Conservation (phyloP, 306 rosid species). For the Carpinus fangiana region DNA sequence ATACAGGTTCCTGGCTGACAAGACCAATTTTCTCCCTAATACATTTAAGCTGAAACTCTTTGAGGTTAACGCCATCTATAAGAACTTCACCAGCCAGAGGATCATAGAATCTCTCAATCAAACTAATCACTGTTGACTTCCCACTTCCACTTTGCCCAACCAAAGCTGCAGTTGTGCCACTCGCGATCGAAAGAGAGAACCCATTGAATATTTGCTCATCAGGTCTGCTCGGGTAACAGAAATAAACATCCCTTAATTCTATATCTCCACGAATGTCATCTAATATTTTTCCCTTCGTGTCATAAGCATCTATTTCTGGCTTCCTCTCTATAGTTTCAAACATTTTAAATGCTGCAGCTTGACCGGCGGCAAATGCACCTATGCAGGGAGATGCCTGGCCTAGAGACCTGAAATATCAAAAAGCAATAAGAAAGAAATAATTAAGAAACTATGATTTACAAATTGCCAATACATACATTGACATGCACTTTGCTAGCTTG, state of each 20-base stretch:
- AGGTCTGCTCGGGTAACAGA: slow-evolving; percentile 32
- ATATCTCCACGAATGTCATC: slow-evolving; percentile 33
- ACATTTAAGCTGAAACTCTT: slow-evolving; percentile 44
- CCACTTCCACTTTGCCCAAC: slow-evolving; percentile 60
- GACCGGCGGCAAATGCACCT: slow-evolving; percentile 58
- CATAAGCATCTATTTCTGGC: slow-evolving; percentile 57
- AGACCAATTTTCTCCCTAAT: slow-evolving; percentile 44
- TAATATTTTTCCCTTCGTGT: slow-evolving; percentile 29
- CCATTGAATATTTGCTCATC: slow-evolving; percentile 34
- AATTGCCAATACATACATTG: neutral
- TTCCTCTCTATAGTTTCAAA: slow-evolving; percentile 53
- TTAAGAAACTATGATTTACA: neutral
- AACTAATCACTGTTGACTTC: slow-evolving; percentile 46
- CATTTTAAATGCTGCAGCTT: slow-evolving; percentile 66
- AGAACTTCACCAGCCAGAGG: slow-evolving; percentile 50
- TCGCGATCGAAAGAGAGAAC: slow-evolving; percentile 50
- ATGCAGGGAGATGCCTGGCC: slow-evolving; percentile 61
- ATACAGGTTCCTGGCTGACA: slow-evolving; percentile 52
- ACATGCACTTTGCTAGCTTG: neutral
- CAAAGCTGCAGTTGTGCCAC: slow-evolving; percentile 60
- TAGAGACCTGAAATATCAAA: slow-evolving; percentile 39
- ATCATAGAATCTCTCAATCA: slow-evolving; percentile 53
- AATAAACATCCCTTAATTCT: slow-evolving; percentile 30
- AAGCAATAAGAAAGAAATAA: neutral
- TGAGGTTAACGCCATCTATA: slow-evolving; percentile 43